Base-by-base conservation (phyloP, 345 rosid genomes). In the Psidium friedrichsthalianum region DNA sequence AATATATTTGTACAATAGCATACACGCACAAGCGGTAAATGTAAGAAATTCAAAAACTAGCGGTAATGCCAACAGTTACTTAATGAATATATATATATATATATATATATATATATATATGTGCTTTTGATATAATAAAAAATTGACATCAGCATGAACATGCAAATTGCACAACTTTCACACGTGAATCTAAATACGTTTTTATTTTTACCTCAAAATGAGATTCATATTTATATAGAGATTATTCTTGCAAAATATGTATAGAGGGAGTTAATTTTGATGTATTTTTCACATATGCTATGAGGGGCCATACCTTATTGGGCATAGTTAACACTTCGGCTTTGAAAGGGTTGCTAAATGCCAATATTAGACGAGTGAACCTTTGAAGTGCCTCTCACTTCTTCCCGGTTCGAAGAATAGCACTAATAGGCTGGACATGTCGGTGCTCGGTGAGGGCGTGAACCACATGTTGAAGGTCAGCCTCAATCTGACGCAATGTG, bases 321-420 rank as follows among this genome's bases (percentile, higher is more conserved):
- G 51, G 51, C 51, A 49, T 49, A 11, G 51, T 10, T 49, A 49
- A 49, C 51, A 49, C 13, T 49, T 49, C 51, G 51, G 44, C 44
- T 42, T 42, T 42, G 44, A 42, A 42, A 42, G 51, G 12, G 51
- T 49, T 49, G 51, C 12, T 13, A 49, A 49, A 49, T 49, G 3
- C 13, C 12, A 49, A 49, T 49, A 49, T 49, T 49, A 49, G 5
- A 49, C 11, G 51, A 49, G 52, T 11, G 13, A 51, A 11, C 52
- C 52, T 51, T 51, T 51, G 96, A 98, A 97, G 80, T 95, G 98
- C 88, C 98, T 96, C 2, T n/a, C 97, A 96, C 86, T 95, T 96
- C 78, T 96, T 85, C 83, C 98, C 3, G 94, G 94, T 74, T 76
- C 91, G 5, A 1, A 83, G 14, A 61, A 88, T 11, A 89, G 93